Evolutionary conservation across 768 basidiomycete genomes (phyloP).

Genomic region (Leccinellum albellum): DNA sequence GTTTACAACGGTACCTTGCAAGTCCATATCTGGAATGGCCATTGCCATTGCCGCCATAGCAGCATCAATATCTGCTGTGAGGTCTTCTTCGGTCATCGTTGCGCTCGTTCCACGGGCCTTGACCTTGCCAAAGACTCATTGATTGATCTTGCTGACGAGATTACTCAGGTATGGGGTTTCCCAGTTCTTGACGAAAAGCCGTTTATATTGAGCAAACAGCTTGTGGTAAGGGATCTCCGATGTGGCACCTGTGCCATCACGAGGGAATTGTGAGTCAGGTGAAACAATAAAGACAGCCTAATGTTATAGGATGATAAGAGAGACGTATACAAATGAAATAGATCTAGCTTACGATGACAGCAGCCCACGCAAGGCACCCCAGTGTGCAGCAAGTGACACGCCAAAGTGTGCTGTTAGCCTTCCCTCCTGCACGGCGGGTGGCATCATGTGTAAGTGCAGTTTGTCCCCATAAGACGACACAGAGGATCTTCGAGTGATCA

Average conservation of each 20-base stretch:
- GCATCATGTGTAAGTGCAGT: neutral
- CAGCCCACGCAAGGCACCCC: neutral
- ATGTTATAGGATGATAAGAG: neutral
- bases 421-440: neutral
- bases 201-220: neutral
- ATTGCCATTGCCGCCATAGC: neutral
- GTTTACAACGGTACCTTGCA: neutral
- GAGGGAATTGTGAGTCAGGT: neutral
- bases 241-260: neutral
- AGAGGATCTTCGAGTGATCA: neutral
- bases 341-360: neutral
- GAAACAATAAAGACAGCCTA: neutral
- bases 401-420: neutral
- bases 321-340: too few relatives aligned
- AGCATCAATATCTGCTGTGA: neutral
- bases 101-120: neutral
- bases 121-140: neutral
- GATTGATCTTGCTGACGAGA: neutral
- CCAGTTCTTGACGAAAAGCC: neutral
- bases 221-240: neutral
- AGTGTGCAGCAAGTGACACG: neutral
- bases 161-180: neutral
- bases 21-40: neutral
- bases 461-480: neutral
- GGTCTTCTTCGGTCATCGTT: neutral